phyloP scores from a whole-genome alignment of 2,329 filamentous ascomycete genomes.

The Rasamsonia emersonii region DNA sequence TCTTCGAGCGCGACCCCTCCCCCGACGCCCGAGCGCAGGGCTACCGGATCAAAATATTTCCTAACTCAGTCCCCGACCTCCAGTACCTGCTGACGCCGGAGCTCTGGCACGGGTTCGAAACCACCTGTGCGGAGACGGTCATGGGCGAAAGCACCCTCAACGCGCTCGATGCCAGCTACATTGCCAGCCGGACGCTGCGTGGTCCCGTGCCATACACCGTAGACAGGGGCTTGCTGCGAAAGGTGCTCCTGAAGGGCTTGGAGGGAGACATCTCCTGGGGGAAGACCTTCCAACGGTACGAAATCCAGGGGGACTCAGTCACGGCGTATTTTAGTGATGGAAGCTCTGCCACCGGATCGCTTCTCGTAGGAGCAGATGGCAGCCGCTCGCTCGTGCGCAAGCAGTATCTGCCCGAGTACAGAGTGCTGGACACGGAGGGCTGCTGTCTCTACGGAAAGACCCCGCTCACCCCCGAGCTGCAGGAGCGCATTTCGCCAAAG shows the following conservation, averaged over 20 bases:
- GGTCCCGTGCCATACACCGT: neutral
- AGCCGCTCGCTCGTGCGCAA: conserved; percentile 13
- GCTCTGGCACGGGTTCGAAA: neutral
- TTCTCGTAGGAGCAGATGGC: conserved; percentile 1
- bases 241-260: neutral
- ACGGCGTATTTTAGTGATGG: neutral
- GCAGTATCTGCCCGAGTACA: conserved; percentile 22
- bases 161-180: neutral
- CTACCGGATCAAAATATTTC: neutral
- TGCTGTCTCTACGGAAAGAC: conserved; percentile 33
- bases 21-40: conserved; percentile 3
- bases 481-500: conserved; percentile 3
- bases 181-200: neutral
- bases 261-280: neutral
- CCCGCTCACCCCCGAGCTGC: conserved; percentile 4
- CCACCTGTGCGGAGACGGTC: neutral
- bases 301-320: neutral
- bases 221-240: neutral
- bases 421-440: conserved; percentile 24
- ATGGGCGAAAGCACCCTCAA: neutral
- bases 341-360: neutral
- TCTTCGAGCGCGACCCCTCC: conserved; percentile 24
- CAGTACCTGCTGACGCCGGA: neutral
- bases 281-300: neutral
- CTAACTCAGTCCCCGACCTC: neutral